A percentile compares a stretch with the other conserved stretches of the same genome.
Conservation (phyloP, 2,329 filamentous ascomycete species). For the Tolypocladium endophyticum region DNA sequence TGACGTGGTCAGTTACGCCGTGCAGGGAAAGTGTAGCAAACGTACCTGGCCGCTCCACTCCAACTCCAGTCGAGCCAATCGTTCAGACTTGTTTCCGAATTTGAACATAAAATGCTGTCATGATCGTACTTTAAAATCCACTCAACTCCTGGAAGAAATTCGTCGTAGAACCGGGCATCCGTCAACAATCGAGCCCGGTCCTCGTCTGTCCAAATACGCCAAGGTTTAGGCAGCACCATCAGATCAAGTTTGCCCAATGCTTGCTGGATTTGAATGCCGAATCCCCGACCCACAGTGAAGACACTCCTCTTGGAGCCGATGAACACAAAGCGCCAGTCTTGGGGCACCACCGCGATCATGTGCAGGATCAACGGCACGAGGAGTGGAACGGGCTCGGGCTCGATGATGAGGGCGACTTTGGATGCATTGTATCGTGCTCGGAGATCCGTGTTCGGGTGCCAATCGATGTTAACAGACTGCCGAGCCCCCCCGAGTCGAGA, state of each 20-base stretch:
- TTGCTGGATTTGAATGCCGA: constrained; percentile 37
- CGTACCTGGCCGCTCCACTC: constrained; percentile 39
- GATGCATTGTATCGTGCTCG: constrained; percentile 31
- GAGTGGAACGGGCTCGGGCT: constrained; percentile 34
- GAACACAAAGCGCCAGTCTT: constrained; percentile 45
- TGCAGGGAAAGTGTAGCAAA: constrained; percentile 6
- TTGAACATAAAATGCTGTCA: constrained; percentile 45
- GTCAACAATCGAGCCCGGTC: constrained; percentile 38
- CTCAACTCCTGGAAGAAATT: constrained; percentile 37
- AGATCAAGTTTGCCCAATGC: constrained; percentile 41
- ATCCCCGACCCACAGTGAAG: constrained; percentile 30
- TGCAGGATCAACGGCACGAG: constrained; percentile 39
- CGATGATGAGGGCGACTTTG: constrained; percentile 41
- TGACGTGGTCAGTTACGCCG: constrained; percentile 5
- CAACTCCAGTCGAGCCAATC: constrained; percentile 43
- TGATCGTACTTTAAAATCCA: constrained; percentile 44
- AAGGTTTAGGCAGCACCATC: constrained; percentile 35
- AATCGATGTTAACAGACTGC: constrained; percentile 28
- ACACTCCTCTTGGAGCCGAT: constrained; percentile 39
- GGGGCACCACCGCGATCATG: constrained; percentile 40
- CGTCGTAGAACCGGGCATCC: constrained; percentile 40
- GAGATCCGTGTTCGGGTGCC: constrained; percentile 20
- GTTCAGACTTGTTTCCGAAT: constrained; percentile 37
- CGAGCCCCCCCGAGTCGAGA: constrained; percentile 27
- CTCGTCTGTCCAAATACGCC: constrained; percentile 35